Base-by-base conservation (phyloP, 176 grass and related monocot species). In the Luzula sylvatica region DNA sequence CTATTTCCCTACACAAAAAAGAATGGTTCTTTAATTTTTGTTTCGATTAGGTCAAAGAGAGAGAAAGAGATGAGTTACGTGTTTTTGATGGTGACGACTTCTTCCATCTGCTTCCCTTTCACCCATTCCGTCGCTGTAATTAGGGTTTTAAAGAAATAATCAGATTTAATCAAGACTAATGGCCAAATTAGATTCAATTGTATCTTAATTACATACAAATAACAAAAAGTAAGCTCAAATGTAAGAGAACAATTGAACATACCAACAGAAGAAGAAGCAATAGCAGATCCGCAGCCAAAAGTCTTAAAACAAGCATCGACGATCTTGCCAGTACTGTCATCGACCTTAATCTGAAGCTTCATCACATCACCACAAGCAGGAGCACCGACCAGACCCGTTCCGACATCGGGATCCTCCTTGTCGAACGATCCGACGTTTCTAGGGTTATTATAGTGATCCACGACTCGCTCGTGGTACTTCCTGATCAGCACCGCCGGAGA, bases 351-450 rank as follows among this genome's bases (percentile, higher is more conserved):
- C 74, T 89, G 84, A 55, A 96, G 74, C 78, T 89, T 86, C 90
- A 96, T 96, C 63, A 96, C 90, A 58, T 96, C 84, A 14, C 90
- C 90, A 53, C 84, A 96, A 1, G 90, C 90, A 8, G 90, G 90
- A 38, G 81, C 90, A 14, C 92, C 92, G 14, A 89, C 90, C 53
- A 96, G 71, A 27, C 90, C 84, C 48, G 84, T 96, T 23, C 74
- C 84, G 8, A 98, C 85, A 41, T 74, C 38, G 0, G 72, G 56
- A 42, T 96, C 77, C 45, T 80, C 86, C 72, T 98, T 89, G 67
- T 90, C 78, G 61, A 98, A 80, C 15, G 92, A 51, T 16, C 92
- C 92, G 29, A 96, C 81, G 77, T 86, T 96, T 30, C 92, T 75
- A 25, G 92, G 85, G 65, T 89, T 82, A 67, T 76, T 82, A 68